A percentile compares a stretch with the other conserved stretches of the same genome.
Conservation (phyloP, 768 basidiomycete species). For the Lentinula boryana region DNA sequence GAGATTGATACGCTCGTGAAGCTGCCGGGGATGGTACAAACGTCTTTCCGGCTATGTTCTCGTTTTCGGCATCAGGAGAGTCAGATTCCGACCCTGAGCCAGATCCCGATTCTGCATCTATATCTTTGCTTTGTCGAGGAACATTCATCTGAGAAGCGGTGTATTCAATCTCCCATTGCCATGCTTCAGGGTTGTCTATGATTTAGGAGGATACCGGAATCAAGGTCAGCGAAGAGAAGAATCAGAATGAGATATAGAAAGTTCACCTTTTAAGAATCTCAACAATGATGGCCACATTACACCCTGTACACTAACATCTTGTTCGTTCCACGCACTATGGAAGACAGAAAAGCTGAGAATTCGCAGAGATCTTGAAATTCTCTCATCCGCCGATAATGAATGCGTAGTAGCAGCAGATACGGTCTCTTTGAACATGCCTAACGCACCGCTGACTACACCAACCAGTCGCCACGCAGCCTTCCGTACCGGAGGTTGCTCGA, state of each 20-base stretch:
- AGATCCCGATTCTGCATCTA: not conserved
- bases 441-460: slow-evolving; percentile 28
- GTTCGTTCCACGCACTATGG: slow-evolving; percentile 65
- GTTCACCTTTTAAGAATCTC: slow-evolving; percentile 64
- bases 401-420: not conserved
- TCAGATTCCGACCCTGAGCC: not conserved
- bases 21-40: not conserved
- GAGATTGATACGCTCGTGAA: slow-evolving; percentile 52
- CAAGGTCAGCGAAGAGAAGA: not conserved
- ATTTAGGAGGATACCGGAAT: not conserved
- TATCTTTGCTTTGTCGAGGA: not conserved
- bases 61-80: slow-evolving; percentile 19
- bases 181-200: not conserved
- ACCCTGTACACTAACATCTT: slow-evolving; percentile 60
- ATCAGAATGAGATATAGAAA: not conserved
- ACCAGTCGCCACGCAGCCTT: slow-evolving; percentile 63
- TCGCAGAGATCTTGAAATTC: slow-evolving; percentile 24
- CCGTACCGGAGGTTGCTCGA: slow-evolving; percentile 65
- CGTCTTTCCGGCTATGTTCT: not conserved
- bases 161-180: slow-evolving; percentile 2
- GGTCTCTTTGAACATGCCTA: slow-evolving; percentile 15
- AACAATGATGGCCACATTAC: slow-evolving; percentile 69
- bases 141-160: not conserved
- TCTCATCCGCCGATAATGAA: slow-evolving; percentile 16
- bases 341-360: slow-evolving; percentile 53